Evolutionary conservation across 495 filamentous ascomycete genomes (phyloP).

Genomic region (Penicillium mononematosum): DNA sequence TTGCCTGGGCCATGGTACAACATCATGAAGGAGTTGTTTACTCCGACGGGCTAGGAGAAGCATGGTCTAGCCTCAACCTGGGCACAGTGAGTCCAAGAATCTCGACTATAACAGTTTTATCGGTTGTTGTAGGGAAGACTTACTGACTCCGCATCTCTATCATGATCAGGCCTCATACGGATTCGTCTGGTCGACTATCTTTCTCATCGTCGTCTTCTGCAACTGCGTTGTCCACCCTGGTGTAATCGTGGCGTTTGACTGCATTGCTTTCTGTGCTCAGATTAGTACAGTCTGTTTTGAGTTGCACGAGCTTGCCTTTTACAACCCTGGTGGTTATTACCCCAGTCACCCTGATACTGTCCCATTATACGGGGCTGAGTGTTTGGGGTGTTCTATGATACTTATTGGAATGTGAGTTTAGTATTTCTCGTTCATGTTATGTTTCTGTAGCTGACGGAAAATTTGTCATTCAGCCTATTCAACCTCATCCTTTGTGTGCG

Average conservation of each 20-base stretch:
- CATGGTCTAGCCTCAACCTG: conserved; percentile 14
- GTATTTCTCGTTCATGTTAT: not conserved
- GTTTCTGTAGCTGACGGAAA: not conserved
- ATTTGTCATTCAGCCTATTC: conserved; percentile 6
- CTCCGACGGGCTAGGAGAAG: conserved; percentile 16
- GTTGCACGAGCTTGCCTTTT: conserved; percentile 17
- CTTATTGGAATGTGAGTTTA: conserved; percentile 19
- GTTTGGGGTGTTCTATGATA: conserved; percentile 17
- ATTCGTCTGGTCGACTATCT: conserved; percentile 16
- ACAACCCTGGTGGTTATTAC: conserved; percentile 14
- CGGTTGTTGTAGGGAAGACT: not conserved
- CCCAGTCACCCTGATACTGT: not conserved
- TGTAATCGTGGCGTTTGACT: conserved; percentile 16
- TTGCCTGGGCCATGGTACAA: conserved; percentile 18
- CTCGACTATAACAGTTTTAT: not conserved
- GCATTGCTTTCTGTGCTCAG: conserved; percentile 17
- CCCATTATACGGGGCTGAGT: conserved; percentile 15
- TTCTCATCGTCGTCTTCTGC: conserved; percentile 19
- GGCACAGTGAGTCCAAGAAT: conserved; percentile 11
- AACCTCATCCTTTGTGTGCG: conserved; percentile 18
- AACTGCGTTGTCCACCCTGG: conserved; percentile 17
- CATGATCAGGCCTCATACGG: conserved; percentile 16
- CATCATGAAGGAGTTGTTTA: conserved; percentile 14
- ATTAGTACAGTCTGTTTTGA: conserved; percentile 15
- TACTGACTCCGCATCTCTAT: not conserved